A percentile compares a stretch with the other conserved stretches of the same genome.
Evolutionary conservation across 306 rosid species (phyloP).

Genomic region (Calophaca sinica): DNA sequence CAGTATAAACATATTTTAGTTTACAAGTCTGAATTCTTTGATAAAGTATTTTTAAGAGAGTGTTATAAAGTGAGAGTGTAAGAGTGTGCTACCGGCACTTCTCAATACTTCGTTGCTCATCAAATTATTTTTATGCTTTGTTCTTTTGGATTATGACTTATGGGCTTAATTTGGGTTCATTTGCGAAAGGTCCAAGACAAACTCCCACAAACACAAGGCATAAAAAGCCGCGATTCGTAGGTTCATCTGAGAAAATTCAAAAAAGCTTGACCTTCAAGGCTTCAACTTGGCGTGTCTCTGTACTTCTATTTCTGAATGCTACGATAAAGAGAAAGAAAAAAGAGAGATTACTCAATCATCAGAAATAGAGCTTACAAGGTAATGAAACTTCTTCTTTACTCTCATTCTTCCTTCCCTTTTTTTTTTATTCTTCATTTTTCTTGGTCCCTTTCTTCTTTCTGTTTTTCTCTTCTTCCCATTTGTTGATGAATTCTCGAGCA

Average conservation of each 20-base stretch:
- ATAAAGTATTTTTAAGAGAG: no score
- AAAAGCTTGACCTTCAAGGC: background rate
- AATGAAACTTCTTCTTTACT: background rate
- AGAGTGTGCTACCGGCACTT: no score
- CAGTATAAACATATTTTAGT: no score
- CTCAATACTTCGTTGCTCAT: no score
- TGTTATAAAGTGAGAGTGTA: no score
- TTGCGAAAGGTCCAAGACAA: slow-evolving; percentile 16
- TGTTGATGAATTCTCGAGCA: slow-evolving; percentile 6
- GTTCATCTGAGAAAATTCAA: slow-evolving; percentile 21
- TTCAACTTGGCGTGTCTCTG: background rate
- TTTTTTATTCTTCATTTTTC: no score
- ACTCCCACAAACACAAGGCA: background rate
- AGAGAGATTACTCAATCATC: background rate
- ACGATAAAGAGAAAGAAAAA: background rate
- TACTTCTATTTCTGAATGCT: background rate
- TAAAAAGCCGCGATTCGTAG: background rate
- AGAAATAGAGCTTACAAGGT: slow-evolving; percentile 17
- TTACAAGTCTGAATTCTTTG: no score
- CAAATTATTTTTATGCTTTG: no score
- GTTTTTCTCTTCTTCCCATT: background rate
- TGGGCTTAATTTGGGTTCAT: slow-evolving; percentile 26
- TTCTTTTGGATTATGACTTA: background rate
- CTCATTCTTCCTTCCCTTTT: no score
- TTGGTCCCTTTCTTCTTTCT: background rate